Percentiles rank a stretch among this genome's conserved stretches.
Evolutionary conservation across 352 stramenopile species (phyloP).

Genomic region (Phytophthora meadii): DNA sequence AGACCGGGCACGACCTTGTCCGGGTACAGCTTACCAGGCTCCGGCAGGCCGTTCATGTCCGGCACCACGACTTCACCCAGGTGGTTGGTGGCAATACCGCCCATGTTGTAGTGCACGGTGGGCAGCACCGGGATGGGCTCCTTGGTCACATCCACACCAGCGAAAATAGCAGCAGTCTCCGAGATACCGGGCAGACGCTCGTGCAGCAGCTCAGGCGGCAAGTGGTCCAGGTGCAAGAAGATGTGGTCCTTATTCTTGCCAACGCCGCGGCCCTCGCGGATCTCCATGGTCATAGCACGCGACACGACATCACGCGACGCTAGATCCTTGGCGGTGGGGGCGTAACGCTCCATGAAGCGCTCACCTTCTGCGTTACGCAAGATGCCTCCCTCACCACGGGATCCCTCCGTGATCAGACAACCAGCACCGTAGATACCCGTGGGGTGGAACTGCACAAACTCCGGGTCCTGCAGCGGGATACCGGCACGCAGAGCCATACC

Average conservation of each 20-base stretch:
- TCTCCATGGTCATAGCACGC: constrained; percentile 98
- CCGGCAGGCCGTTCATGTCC: constrained; percentile 60
- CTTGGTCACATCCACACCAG: constrained; percentile 97
- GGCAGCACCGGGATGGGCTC: constrained; percentile 97
- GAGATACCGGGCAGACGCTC: constrained; percentile 96
- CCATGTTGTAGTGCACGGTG: constrained; percentile 99
- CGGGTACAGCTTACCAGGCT: constrained; percentile 78
- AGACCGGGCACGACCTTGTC: constrained; percentile 95
- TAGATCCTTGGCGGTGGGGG: constrained; percentile 96
- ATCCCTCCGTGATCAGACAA: constrained; percentile 98
- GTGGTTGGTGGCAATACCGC: constrained; percentile 97
- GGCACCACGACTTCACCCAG: constrained; percentile 92
- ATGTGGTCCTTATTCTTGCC: constrained; percentile 95
- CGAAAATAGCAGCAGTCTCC: constrained; percentile 97
- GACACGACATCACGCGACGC: constrained; percentile 95
- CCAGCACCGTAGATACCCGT: constrained; percentile 98
- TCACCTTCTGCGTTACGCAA: constrained; percentile 96
- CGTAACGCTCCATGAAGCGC: constrained; percentile 97
- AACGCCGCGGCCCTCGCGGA: constrained; percentile 94
- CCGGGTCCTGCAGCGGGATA: constrained; percentile 94
- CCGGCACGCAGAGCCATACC: constrained; percentile 96
- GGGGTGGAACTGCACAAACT: constrained; percentile 99
- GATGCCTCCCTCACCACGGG: constrained; percentile 96
- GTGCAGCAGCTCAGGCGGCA: constrained; percentile 93
- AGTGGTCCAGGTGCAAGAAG: constrained; percentile 97